These are phyloP conservation scores for Exophiala lecanii-corni DNA, from an alignment of 2,329 filamentous ascomycete species.

Conservation along the genomic window DNA sequence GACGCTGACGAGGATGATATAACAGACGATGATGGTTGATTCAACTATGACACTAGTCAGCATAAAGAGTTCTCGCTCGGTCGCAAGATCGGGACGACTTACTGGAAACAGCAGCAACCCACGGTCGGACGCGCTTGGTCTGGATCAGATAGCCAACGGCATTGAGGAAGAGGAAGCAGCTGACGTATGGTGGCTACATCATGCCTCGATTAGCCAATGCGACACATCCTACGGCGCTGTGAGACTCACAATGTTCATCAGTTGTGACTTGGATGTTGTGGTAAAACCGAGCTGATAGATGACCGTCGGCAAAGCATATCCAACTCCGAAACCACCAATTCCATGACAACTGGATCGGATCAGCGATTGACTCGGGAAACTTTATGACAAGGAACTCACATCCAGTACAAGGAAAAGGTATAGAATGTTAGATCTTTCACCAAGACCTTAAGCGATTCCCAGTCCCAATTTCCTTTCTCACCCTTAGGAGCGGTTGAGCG, in stretches of 20 bases:
- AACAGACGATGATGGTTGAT: conserved; percentile 16
- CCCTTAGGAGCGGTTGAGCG: conserved; percentile 17
- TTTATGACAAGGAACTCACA: too few relatives aligned
- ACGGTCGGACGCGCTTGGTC: conserved; percentile 13
- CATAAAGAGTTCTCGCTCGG: conserved; percentile 23
- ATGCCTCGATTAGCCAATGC: neutral
- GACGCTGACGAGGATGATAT: conserved; percentile 20
- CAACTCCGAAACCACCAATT: conserved; percentile 40
- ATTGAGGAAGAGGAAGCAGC: conserved; percentile 29
- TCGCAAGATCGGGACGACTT: conserved; percentile 17
- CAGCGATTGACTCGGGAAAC: too few relatives aligned
- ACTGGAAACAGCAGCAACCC: conserved; percentile 29
- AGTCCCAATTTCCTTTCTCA: conserved; percentile 22
- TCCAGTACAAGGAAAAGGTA: conserved; percentile 38
- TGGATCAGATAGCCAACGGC: conserved; percentile 13
- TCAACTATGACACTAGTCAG: conserved; percentile 11
- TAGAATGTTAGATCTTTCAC: conserved; percentile 36
- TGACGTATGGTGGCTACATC: conserved; percentile 16
- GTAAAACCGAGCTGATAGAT: conserved; percentile 43
- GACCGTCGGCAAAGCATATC: conserved; percentile 40
- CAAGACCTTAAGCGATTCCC: conserved; percentile 29
- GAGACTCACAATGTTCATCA: conserved; percentile 45
- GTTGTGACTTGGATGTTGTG: conserved; percentile 38
- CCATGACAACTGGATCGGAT: too few relatives aligned
- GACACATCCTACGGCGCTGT: neutral